Evolutionary conservation across 768 basidiomycete genomes (phyloP).

Genomic region (Hypholoma fasciculare): DNA sequence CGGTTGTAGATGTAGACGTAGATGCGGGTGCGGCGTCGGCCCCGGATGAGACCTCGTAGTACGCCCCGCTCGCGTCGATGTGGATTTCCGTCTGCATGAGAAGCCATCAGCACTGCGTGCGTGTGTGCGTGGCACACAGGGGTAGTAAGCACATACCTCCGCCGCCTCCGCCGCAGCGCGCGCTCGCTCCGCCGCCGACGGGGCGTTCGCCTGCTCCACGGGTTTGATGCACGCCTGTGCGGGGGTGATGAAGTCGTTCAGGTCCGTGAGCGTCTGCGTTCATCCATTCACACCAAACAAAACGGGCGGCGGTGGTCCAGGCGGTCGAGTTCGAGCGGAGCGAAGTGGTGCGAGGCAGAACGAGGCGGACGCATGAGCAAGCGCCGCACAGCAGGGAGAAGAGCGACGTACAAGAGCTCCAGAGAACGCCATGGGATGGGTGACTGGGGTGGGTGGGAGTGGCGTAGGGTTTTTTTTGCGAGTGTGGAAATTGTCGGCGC

Average conservation of each 20-base stretch:
- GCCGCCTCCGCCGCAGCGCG: constrained; percentile 33
- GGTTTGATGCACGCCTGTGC: constrained; percentile 98
- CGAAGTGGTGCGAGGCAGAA: no score
- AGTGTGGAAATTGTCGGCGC: background rate
- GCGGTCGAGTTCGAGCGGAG: no score
- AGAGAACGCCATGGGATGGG: constrained; percentile 74
- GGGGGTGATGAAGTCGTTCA: constrained; percentile 97
- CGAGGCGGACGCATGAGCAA: background rate
- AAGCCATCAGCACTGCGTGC: no score
- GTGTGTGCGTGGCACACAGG: no score
- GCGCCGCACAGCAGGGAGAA: background rate
- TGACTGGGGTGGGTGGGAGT: background rate
- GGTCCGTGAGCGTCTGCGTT: constrained; percentile 80
- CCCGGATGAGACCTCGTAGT: constrained; percentile 69
- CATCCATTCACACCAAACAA: background rate
- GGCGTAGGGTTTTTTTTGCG: background rate
- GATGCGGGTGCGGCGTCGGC: constrained; percentile 20
- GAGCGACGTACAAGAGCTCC: constrained; percentile 69
- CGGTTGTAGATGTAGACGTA: constrained; percentile 2
- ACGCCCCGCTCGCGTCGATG: constrained; percentile 81
- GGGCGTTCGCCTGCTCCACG: constrained; percentile 51
- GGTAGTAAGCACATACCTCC: constrained; percentile 26
- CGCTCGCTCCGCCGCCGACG: constrained; percentile 23
- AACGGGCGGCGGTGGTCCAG: background rate
- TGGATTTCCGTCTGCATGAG: constrained; percentile 80